These are phyloP conservation scores for Amanita rimosa DNA, from an alignment of 768 basidiomycete genomes.

Conservation along the genomic window DNA sequence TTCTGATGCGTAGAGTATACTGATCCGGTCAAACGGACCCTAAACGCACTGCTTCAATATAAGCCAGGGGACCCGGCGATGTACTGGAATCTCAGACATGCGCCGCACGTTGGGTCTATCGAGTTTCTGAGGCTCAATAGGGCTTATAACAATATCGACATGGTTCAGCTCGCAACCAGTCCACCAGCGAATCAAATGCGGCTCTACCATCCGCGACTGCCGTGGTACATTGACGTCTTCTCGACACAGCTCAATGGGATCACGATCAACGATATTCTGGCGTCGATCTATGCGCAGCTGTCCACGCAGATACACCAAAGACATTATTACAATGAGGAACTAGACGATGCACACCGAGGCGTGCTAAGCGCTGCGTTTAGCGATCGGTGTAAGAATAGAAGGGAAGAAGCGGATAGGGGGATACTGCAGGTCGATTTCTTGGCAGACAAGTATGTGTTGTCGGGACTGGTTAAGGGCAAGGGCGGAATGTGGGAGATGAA, in stretches of 20 bases:
- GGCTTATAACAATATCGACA: constrained; percentile 33
- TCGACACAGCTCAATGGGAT: constrained; percentile 39
- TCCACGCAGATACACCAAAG: constrained; percentile 30
- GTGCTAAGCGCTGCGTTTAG: constrained; percentile 33
- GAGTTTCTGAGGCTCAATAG: constrained; percentile 35
- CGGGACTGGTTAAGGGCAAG: constrained; percentile 40
- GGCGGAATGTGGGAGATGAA: constrained; percentile 61
- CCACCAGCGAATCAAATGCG: constrained; percentile 42
- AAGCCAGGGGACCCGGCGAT: constrained; percentile 23
- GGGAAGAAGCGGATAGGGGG: constrained; percentile 25
- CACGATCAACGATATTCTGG: constrained; percentile 44
- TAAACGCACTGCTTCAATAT: constrained; percentile 21
- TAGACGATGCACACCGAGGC: constrained; percentile 33
- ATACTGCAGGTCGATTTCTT: constrained; percentile 52
- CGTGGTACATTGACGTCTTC: constrained; percentile 58
- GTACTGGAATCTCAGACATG: constrained; percentile 36
- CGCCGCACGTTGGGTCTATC: constrained; percentile 21
- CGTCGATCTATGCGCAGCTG: constrained; percentile 32
- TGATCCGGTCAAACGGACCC: constrained; percentile 19
- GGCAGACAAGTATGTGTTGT: constrained; percentile 37
- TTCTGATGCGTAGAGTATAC: constrained; percentile 11
- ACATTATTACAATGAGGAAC: constrained; percentile 50
- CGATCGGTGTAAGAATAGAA: constrained; percentile 26
- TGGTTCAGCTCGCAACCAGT: constrained; percentile 40
- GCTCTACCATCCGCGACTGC: constrained; percentile 42